These are phyloP conservation scores for Aspergillus sp. DNA, from an alignment of 2,329 filamentous ascomycete genomes.

Conservation along the genomic window DNA sequence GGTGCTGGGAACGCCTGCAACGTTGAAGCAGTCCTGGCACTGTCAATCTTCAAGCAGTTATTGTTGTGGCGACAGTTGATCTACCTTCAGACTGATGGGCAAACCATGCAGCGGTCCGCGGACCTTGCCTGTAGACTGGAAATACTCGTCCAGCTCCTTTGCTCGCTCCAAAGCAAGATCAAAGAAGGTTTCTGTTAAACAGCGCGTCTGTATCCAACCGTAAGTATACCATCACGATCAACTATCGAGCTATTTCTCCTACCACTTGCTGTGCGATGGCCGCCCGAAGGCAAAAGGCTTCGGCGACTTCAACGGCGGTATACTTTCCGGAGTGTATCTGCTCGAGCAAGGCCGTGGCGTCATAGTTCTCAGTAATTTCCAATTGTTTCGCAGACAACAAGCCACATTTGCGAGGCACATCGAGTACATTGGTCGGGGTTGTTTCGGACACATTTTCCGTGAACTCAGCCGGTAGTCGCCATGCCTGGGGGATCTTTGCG, in stretches of 20 bases:
- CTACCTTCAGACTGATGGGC: slow-evolving; percentile 53
- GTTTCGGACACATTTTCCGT: slow-evolving; percentile 7
- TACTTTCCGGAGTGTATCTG: slow-evolving; percentile 30
- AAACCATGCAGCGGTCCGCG: slow-evolving; percentile 65
- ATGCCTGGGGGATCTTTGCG: neutral
- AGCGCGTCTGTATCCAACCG: slow-evolving; percentile 37
- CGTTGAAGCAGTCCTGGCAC: slow-evolving; percentile 46
- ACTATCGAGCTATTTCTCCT: rapidly evolving
- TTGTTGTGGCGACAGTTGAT: too few relatives aligned
- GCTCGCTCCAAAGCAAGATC: slow-evolving; percentile 53
- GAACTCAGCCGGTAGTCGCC: neutral
- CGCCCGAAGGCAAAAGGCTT: slow-evolving; percentile 49
- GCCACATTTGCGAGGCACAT: slow-evolving; percentile 28
- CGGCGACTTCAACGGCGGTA: slow-evolving; percentile 45
- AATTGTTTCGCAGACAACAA: slow-evolving; percentile 52
- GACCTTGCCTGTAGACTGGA: slow-evolving; percentile 42
- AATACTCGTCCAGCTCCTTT: slow-evolving; percentile 50
- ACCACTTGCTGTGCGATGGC: slow-evolving; percentile 37
- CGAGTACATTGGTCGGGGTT: neutral
- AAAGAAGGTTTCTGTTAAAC: slow-evolving; percentile 58
- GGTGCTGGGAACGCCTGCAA: slow-evolving; percentile 55
- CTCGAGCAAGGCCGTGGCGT: slow-evolving; percentile 34
- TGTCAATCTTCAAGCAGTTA: neutral
- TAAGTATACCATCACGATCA: neutral
- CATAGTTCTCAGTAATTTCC: slow-evolving; percentile 50